Conservation (phyloP, 2,329 filamentous ascomycete species). For the Spiromastix sp. region DNA sequence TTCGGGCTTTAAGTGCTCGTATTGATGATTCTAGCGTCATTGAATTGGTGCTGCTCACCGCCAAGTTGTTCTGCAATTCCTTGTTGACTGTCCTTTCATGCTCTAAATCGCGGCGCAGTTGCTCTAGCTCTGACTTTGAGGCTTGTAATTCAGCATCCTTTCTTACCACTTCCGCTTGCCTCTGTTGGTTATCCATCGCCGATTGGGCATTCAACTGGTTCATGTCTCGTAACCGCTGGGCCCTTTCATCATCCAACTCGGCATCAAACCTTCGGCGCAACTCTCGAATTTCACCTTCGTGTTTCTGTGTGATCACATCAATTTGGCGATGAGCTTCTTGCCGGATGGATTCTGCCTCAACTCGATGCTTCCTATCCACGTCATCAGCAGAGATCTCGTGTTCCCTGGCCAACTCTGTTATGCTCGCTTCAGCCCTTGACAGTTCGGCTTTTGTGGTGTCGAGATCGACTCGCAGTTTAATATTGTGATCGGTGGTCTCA, state of each 20-base stretch:
- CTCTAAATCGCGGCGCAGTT: slow-evolving; percentile 39
- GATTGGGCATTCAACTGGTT: slow-evolving; percentile 50
- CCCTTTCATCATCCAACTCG: slow-evolving; percentile 58
- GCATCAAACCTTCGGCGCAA: slow-evolving; percentile 52
- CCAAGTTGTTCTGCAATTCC: slow-evolving; percentile 48
- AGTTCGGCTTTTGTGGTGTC: slow-evolving; percentile 49
- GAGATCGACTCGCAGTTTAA: slow-evolving; percentile 56
- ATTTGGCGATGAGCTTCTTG: slow-evolving; percentile 42
- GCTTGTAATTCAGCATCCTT: slow-evolving; percentile 45
- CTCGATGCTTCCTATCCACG: slow-evolving; percentile 41
- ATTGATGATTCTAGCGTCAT: slow-evolving; percentile 63
- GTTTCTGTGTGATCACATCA: slow-evolving; percentile 48
- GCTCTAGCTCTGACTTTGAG: slow-evolving; percentile 30
- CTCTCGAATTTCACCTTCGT: slow-evolving; percentile 58
- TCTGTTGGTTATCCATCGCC: slow-evolving; percentile 35
- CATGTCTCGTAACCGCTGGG: slow-evolving; percentile 49
- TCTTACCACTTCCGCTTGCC: slow-evolving; percentile 37
- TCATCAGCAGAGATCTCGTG: slow-evolving; percentile 44
- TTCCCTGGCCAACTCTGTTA: slow-evolving; percentile 43
- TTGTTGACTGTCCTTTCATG: slow-evolving; percentile 54
- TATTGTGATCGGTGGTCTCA: slow-evolving; percentile 42
- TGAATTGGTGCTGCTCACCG: slow-evolving; percentile 51
- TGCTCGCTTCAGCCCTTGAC: slow-evolving; percentile 35
- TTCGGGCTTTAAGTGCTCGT: slow-evolving; percentile 66
- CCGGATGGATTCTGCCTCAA: slow-evolving; percentile 31